Base-by-base conservation (phyloP, 2,329 filamentous ascomycete species). In the Fusarium marasasianum region DNA sequence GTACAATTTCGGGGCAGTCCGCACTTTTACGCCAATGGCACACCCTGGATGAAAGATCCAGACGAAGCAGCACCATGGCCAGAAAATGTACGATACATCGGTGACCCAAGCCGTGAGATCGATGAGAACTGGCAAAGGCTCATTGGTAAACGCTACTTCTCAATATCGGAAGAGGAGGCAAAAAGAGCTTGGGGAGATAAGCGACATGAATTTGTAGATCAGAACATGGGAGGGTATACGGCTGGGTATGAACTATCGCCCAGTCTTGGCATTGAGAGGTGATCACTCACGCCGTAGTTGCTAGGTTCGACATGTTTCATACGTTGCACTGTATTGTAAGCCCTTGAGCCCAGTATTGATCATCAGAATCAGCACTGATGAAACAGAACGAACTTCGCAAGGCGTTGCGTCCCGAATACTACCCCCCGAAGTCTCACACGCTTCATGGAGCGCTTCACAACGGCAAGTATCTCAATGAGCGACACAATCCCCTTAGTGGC, bases 271-370 rank as follows among this genome's bases (percentile, higher is more conserved):
- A 1, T 13, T 33, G 13, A 33, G 33, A 33, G 13, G 33, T 33
- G 5, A 33, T 8, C 6, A 35, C 33, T 35, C 8, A 35, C 6
- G 3, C 33, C 7, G 1, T 35, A 7, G 14, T 35, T 35, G 33
- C 1, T 8, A 35, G 33, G 6, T 54, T 54, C 24, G 51, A 40
- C 6, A 29, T 40, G 24, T 54, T 54, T 7, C 20, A 54, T 15
- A 29, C 35, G 2, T 22, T 54, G 15, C 51, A 54, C 3, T 54
- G 51, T 3, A 29, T 54, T 29, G 51, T 54, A 40, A 38, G 35
- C 0, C 3, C 3, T 29, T 17, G 14, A 7, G 14, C 7, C 10
- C 17, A 2, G 2, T 0, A 1, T 15, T 12, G 18, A 4, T 8
- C 8, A 11, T 26, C 3, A 18, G 11, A 40, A 18, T 10, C 2